Base-by-base conservation (phyloP, 352 stramenopile species). In the Globisporangium alternatum region DNA sequence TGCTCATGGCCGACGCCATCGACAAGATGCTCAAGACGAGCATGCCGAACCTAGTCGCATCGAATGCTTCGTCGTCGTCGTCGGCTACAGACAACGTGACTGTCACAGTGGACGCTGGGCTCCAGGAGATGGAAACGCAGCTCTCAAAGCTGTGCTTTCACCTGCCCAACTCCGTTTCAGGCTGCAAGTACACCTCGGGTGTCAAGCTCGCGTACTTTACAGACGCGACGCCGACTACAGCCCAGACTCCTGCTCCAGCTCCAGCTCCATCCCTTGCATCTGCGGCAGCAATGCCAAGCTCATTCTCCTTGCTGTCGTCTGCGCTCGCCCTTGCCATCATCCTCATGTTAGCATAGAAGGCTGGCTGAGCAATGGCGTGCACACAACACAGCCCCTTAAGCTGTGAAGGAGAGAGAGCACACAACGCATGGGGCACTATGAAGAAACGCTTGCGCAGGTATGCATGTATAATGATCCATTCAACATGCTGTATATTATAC, bases 191-290 rank as follows among this genome's bases (percentile, higher is more conserved):
- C 63, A 48, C 8, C 2, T 69, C 63, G 17, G 25, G 31, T 7
- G 33, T 69, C n/a, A 19, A 60, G 39, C 60, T 69, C 25, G 63
- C 15, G 1, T 69, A 35, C 63, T 62, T 55, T 39, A 52, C 62
- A 17, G 31, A 55, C 3, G 35, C 45, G 43, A 12, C 43, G 41
- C 53, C 47, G 31, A 35, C 19, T 43, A 47, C 25, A 65, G 15
- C 44, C 9, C 28, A 22, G 25, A 48, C 56, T 41, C 52, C 4
- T 17, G 37, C 10, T 39, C n/a, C 21, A 43, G 37, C 10, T 39
- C n/a, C 21, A 43, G 17, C 28, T 55, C 56, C 56, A 21, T 12
- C 13, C 22, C 7, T n/a, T 15, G 30, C 30, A 35, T 35, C 56
- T 15, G 15, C 56, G 1, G n/a, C 56, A 25, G 7, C 56, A 2